Evolutionary conservation across 805 yeast genomes (phyloP), one percentile per base, ranked within the genome.

Genomic region (Teunomyces funiuensis): DNA sequence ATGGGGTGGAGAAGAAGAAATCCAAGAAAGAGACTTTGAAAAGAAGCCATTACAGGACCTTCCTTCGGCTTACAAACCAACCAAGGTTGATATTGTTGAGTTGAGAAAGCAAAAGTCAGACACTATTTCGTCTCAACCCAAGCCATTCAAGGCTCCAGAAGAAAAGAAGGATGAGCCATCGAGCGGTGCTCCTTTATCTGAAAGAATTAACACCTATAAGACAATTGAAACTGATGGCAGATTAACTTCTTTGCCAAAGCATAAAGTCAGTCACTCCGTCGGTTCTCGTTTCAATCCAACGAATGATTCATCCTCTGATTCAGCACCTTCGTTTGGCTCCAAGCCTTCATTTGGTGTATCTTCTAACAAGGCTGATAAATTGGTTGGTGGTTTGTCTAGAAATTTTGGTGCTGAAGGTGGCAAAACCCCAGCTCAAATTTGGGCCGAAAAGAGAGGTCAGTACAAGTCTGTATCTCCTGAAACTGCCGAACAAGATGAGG

Each of bases 381-480:
- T 74, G 3, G 74, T 76, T 34, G 80, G 82, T 40, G 91, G 88
- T 28, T 66, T 80, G 37, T 73, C 79, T 20, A 70, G 76, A 55
- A 73, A 79, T 58, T 83, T 77, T 59, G 93, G 78, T 47, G 67
- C 83, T 40, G 77, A 77, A 46, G 77, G 74, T 46, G 97, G 96
- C 46, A 86, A 88, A 63, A 85, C 96, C 6, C 97, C 97, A 17
- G 97, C 97, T 20, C 97, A 89, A 66, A 55, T 87, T 20, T 89
- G 97, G 97, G 97, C 97, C 17, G 97, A 85, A 59, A 85, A 83
- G 67, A 80, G 83, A 57, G 95, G 88, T 36, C 75, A 82, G 58
- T 79, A 71, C 53, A 76, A 73, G 51, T 66, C 69, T 33, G 77
- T 69, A 36, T 22, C 58, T 9, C 52, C 61, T 22, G 52, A 54